Base-by-base conservation (phyloP, 805 yeast genomes). In the Candida oleophila region DNA sequence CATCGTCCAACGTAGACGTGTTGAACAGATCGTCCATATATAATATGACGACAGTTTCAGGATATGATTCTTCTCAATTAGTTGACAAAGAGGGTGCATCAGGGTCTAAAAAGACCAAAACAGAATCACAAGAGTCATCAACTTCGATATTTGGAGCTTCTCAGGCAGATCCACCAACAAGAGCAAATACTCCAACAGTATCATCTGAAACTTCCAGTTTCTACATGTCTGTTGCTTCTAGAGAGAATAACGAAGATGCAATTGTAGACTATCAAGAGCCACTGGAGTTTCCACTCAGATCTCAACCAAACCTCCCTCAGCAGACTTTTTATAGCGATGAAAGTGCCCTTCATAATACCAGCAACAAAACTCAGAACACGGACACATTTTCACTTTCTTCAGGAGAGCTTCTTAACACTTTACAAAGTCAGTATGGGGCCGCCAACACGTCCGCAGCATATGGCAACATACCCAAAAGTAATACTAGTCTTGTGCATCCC, bases 371-470 rank as follows among this genome's bases (percentile, higher is more conserved):
- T 21, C 44, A 49, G 38, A 44, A 51, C 15, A 41, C 43, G 3
- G 45, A 53, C 19, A 45, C 61, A 32, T 52, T 57, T 7, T 59
- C 65, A 35, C 37, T 62, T 41, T 60, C 66, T 3, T 57, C 65
- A 1, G 70, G 69, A 2, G 71, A 66, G 50, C 51, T 69, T 42
- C 48, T 66, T 39, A 44, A 47, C 46, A 54, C 57, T 49, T 46
- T 65, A 48, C 44, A 30, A 15, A 32, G 30, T 15, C 18, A 36
- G 22, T 36, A 36, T 19, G 39, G 39, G 8, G 39, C 14, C 5
- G n/a, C 37, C 4, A 14, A 18, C 4, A 36, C 16, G 4, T 16
- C 16, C 21, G 22, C 39, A n/a, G 12, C 16, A n/a, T 22, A 22
- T 8, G 35, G 9, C 5, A 15, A 18, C 19, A 15, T 22, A 12